These are phyloP conservation scores for Monascus ruber DNA, from an alignment of 2,329 filamentous ascomycete species.

Conservation along the genomic window DNA sequence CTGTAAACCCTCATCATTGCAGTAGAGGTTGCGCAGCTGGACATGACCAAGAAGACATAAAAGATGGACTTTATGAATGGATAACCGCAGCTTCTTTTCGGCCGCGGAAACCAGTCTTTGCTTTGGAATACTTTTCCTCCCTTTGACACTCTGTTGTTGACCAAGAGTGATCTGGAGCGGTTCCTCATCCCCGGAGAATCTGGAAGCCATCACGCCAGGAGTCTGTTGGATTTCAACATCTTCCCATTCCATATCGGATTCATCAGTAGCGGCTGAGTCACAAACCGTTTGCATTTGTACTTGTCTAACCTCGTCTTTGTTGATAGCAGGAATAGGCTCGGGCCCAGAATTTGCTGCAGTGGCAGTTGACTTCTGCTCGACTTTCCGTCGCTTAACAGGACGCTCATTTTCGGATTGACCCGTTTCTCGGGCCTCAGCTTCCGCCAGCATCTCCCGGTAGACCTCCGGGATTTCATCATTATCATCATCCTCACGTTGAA, in stretches of 20 bases:
- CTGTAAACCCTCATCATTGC: slow-evolving; percentile 57
- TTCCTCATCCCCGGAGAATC: slow-evolving; percentile 9
- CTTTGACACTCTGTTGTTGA: slow-evolving; percentile 12
- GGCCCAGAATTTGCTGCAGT: slow-evolving; percentile 1
- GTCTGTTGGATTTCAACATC: slow-evolving; percentile 40
- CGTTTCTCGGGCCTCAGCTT: slow-evolving; percentile 24
- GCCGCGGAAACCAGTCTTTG: slow-evolving; percentile 44
- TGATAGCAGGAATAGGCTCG: slow-evolving; percentile 4
- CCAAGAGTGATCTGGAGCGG: slow-evolving; percentile 29
- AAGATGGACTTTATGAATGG: slow-evolving; percentile 78
- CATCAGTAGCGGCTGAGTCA: slow-evolving; percentile 39
- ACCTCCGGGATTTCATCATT: slow-evolving; percentile 18
- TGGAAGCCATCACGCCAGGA: slow-evolving; percentile 3
- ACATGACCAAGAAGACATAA: slow-evolving; percentile 72
- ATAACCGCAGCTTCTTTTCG: slow-evolving; percentile 52
- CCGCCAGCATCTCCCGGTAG: slow-evolving; percentile 32
- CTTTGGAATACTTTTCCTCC: slow-evolving; percentile 18
- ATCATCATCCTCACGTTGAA: slow-evolving; percentile 10
- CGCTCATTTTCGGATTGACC: slow-evolving; percentile 13
- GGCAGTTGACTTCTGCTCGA: slow-evolving; percentile 16
- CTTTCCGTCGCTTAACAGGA: slow-evolving; percentile 28
- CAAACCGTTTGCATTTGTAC: slow-evolving; percentile 21
- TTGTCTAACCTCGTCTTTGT: slow-evolving; percentile 3
- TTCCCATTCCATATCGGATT: slow-evolving; percentile 55
- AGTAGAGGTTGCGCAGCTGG: slow-evolving; percentile 74